Percentiles rank a stretch among this genome's conserved stretches.
phyloP scores from a whole-genome alignment of 768 basidiomycete genomes.

The Pleurotus giganteus region DNA sequence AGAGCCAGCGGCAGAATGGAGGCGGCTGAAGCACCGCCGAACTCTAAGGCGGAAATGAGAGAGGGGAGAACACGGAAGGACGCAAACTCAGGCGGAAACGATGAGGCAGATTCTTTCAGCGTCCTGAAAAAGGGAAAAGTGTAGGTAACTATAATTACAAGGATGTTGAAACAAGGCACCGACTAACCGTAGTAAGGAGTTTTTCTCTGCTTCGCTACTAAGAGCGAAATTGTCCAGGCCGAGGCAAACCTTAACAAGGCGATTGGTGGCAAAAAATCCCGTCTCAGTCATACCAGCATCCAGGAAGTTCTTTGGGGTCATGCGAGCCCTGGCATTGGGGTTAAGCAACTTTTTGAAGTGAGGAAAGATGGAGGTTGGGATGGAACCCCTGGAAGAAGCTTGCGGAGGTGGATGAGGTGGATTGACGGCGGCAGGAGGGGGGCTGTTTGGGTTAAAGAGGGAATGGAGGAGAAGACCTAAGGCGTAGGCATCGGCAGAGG shows the following conservation, averaged over 20 bases:
- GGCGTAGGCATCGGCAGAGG: conserved; percentile 82
- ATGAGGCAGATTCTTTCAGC: conserved; percentile 74
- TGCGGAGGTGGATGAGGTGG: conserved; percentile 78
- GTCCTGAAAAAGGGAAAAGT: conserved; percentile 38
- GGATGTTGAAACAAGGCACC: background rate
- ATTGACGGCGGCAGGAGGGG: conserved; percentile 61
- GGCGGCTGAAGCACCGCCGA: conserved; percentile 73
- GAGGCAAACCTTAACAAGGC: conserved; percentile 78
- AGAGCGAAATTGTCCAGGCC: conserved; percentile 86
- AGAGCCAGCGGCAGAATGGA: conserved; percentile 82
- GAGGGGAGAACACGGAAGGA: conserved; percentile 87
- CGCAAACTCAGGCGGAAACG: conserved; percentile 85
- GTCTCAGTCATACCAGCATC: conserved; percentile 76
- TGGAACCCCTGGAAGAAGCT: conserved; percentile 72
- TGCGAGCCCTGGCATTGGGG: conserved; percentile 79
- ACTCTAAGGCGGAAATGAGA: conserved; percentile 74
- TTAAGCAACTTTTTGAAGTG: conserved; percentile 87
- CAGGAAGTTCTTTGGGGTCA: conserved; percentile 75
- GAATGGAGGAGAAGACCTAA: conserved; percentile 83
- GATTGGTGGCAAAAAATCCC: conserved; percentile 84
- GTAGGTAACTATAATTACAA: conserved; percentile 14
- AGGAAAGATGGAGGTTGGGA: conserved; percentile 74
- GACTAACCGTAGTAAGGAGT: conserved; percentile 60
- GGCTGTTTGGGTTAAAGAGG: conserved; percentile 85
- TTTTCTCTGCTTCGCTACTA: conserved; percentile 78